Evolutionary conservation across 306 rosid genomes (phyloP).

Genomic region (Prunus armeniaca): DNA sequence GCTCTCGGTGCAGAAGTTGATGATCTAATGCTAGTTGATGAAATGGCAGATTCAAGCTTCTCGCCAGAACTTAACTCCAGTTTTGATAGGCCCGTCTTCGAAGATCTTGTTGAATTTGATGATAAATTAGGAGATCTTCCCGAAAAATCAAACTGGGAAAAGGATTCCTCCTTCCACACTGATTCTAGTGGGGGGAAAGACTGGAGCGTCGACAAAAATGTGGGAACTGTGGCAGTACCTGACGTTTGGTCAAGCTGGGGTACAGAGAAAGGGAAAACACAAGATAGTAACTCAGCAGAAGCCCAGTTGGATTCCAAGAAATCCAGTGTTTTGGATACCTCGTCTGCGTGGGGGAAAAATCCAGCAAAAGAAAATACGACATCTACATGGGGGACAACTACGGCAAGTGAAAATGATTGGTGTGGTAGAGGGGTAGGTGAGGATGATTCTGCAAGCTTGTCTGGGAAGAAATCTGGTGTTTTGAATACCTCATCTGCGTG

Average conservation of each 20-base stretch:
- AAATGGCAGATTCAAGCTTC: conserved; percentile 38
- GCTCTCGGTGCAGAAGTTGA: conserved; percentile 81
- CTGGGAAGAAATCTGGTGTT: too few relatives aligned
- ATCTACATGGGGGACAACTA: conserved; percentile 6
- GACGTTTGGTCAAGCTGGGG: conserved; percentile 23
- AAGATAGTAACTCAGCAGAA: conserved; percentile 5
- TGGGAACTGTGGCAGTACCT: neutral
- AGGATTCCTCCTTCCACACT: conserved; percentile 19
- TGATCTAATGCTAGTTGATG: conserved; percentile 53
- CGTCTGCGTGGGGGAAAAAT: conserved; percentile 1
- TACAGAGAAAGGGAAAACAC: neutral
- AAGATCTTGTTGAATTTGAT: conserved; percentile 48
- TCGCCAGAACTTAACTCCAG: conserved; percentile 61
- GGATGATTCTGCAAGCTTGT: too few relatives aligned
- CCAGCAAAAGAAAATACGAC: neutral
- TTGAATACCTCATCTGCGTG: conserved; percentile 2
- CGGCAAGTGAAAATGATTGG: neutral
- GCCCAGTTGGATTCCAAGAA: conserved; percentile 11
- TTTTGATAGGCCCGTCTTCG: conserved; percentile 66
- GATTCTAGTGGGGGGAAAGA: conserved; percentile 15
- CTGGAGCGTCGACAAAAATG: conserved; percentile 15
- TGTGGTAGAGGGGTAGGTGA: too few relatives aligned
- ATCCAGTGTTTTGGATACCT: conserved; percentile 19
- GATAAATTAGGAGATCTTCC: conserved; percentile 23
- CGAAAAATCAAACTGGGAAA: conserved; percentile 35